Percentiles rank a stretch among this genome's conserved stretches.
phyloP scores from a whole-genome alignment of 306 rosid species.

The Quercus alba region DNA sequence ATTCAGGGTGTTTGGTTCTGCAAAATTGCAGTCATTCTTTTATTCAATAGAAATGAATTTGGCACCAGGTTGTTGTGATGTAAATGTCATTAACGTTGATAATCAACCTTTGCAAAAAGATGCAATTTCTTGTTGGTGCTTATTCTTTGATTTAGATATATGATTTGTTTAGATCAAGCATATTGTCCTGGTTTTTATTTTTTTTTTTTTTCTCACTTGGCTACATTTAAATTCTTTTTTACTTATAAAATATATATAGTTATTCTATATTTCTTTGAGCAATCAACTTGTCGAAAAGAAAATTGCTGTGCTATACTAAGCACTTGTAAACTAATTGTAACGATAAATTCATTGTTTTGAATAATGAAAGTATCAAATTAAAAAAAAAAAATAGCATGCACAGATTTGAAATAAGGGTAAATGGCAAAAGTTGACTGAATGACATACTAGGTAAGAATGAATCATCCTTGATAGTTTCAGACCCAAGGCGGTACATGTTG shows the following conservation, averaged over 20 bases:
- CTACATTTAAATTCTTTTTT: too few relatives aligned
- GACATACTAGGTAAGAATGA: too few relatives aligned
- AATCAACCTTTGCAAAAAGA: not conserved
- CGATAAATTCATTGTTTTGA: not conserved
- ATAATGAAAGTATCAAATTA: not conserved
- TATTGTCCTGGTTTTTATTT: not conserved
- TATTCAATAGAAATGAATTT: conserved; percentile 34
- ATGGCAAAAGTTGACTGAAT: too few relatives aligned
- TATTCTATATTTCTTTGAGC: not conserved
- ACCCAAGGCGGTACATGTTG: too few relatives aligned
- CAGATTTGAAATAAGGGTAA: not conserved
- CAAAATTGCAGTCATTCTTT: conserved; percentile 36
- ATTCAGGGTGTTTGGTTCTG: conserved; percentile 25
- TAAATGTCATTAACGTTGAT: conserved; percentile 34
- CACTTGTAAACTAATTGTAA: not conserved
- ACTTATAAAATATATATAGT: not conserved
- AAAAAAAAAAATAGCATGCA: not conserved
- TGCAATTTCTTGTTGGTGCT: conserved; percentile 4
- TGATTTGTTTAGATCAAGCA: not conserved
- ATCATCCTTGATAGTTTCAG: too few relatives aligned
- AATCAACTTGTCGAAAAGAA: not conserved
- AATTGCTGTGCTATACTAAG: not conserved
- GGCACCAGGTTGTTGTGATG: conserved; percentile 28
- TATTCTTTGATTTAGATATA: not conserved
- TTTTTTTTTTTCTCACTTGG: not conserved